These are phyloP conservation scores for Chamaenerion angustifolium DNA, from an alignment of 345 rosid genomes.

Conservation along the genomic window DNA sequence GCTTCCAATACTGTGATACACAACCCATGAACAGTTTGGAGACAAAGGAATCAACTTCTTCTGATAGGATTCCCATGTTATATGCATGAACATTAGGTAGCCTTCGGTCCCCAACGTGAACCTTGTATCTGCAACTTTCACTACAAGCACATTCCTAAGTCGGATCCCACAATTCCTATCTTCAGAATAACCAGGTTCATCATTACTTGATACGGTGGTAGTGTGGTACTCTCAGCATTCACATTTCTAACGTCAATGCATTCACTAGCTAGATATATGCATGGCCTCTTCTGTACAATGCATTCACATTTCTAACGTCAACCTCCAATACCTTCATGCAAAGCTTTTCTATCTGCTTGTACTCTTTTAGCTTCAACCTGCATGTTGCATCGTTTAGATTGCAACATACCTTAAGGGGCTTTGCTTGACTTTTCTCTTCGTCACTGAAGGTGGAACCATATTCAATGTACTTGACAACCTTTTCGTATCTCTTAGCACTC, in stretches of 20 bases:
- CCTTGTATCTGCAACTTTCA: conserved; percentile 51
- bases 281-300: conserved; percentile 34
- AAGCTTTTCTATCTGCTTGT: conserved; percentile 38
- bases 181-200: conserved; percentile 94
- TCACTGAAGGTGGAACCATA: conserved; percentile 64
- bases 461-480: conserved; percentile 73
- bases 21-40: too few relatives aligned
- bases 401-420: conserved; percentile 68
- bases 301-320: conserved; percentile 30
- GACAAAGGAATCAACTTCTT: too few relatives aligned
- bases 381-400: conserved; percentile 85
- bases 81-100: conserved; percentile 77
- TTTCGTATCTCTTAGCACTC: conserved; percentile 80
- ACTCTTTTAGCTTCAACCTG: conserved; percentile 67
- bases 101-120: conserved; percentile 90
- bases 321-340: conserved; percentile 24
- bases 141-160: conserved; percentile 83
- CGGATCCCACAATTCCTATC: conserved; percentile 90
- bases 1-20: too few relatives aligned
- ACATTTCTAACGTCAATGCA: too few relatives aligned
- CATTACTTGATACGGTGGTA: conserved; percentile 70
- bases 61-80: too few relatives aligned
- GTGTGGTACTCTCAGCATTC: conserved; percentile 96
- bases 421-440: conserved; percentile 73
- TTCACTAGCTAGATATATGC: conserved; percentile 36